phyloP scores from a whole-genome alignment of 352 stramenopile species.

The Phytophthora pistaciae region DNA sequence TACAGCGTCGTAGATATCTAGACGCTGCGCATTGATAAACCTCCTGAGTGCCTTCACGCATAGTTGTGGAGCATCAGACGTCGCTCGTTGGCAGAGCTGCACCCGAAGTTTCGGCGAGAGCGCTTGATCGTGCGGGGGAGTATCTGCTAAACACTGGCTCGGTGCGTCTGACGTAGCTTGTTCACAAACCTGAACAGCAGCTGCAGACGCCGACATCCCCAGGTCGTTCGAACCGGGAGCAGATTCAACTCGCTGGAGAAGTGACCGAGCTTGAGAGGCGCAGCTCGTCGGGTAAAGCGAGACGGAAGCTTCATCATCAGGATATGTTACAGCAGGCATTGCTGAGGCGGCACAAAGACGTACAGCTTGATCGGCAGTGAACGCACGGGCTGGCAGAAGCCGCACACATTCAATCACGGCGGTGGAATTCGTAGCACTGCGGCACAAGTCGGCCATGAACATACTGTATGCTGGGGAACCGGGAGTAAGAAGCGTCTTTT shows the following conservation, averaged over 20 bases:
- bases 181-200: constrained; percentile 42
- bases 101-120: constrained; percentile 34
- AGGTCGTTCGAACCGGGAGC: constrained; percentile 6
- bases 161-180: constrained; percentile 37
- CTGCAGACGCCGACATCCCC: constrained; percentile 26
- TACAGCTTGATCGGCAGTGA: constrained; percentile 31
- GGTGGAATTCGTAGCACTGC: constrained; percentile 25
- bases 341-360: constrained; percentile 39
- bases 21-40: constrained; percentile 35
- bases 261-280: constrained; percentile 22
- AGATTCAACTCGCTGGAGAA: constrained; percentile 25
- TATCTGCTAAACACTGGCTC: constrained; percentile 42
- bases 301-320: not conserved
- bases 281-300: constrained; percentile 30
- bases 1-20: constrained; percentile 33
- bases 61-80: constrained; percentile 27
- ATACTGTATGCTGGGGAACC: constrained; percentile 4
- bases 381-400: constrained; percentile 24
- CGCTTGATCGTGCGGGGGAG: constrained; percentile 32
- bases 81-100: constrained; percentile 36
- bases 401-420: constrained; percentile 40
- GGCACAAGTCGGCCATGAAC: constrained; percentile 43
- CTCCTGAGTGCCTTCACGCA: constrained; percentile 40
- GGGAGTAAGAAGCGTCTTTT: constrained; percentile 14
- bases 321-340: constrained; percentile 7